A percentile compares a stretch with the other conserved stretches of the same genome.
phyloP scores from a whole-genome alignment of 441 rosid genomes.

The Aleurites moluccanus region DNA sequence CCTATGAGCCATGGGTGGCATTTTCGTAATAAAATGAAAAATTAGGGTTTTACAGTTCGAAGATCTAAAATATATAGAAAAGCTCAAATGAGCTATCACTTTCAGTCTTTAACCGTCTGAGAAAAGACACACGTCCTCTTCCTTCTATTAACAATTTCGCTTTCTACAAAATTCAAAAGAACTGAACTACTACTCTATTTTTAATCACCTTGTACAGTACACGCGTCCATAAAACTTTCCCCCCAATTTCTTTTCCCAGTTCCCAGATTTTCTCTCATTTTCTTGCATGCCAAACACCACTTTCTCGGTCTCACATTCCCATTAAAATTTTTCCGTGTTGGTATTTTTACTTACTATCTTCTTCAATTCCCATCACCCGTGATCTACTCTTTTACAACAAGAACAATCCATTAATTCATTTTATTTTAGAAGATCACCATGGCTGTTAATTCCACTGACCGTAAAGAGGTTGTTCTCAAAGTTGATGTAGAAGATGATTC shows the following conservation, averaged over 20 bases:
- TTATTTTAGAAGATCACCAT: not conserved
- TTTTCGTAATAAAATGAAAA: no score
- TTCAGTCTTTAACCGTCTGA: not conserved
- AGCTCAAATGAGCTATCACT: not conserved
- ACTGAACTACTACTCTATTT: not conserved
- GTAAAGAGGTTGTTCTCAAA: slow-evolving; percentile 40
- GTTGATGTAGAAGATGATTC: slow-evolving; percentile 33
- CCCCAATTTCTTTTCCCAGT: not conserved
- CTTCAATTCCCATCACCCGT: not conserved
- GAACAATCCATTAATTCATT: not conserved
- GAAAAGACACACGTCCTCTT: not conserved
- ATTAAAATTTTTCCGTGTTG: not conserved
- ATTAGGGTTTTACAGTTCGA: no score
- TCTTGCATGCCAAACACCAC: not conserved
- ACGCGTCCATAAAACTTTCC: not conserved
- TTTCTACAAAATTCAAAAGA: not conserved
- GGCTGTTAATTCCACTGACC: slow-evolving; percentile 36
- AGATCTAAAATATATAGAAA: no score
- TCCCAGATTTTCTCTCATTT: not conserved
- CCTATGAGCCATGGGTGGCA: no score
- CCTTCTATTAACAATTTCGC: not conserved
- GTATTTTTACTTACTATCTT: not conserved
- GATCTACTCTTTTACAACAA: not conserved
- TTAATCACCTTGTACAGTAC: not conserved
- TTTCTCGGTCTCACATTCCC: not conserved